These are phyloP conservation scores for Begonia peltatifolia DNA, from an alignment of 306 rosid species.

Conservation along the genomic window DNA sequence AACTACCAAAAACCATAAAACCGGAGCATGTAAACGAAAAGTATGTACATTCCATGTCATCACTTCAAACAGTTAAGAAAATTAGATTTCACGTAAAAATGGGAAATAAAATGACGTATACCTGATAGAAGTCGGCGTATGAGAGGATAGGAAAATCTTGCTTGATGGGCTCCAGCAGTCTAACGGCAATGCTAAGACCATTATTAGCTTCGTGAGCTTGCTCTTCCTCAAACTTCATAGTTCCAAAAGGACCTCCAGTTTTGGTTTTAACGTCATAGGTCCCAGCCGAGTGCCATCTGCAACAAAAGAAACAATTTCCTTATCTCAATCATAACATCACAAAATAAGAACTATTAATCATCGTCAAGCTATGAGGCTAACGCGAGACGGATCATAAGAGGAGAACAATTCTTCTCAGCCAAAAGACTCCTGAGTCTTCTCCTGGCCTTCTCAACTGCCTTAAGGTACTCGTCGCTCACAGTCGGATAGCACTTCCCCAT, in stretches of 20 bases:
- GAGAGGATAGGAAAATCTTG: slow-evolving; percentile 33
- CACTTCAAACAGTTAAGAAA: too few relatives aligned
- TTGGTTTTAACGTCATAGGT: slow-evolving; percentile 32
- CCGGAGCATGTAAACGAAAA: neutral
- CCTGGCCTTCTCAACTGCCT: slow-evolving; percentile 40
- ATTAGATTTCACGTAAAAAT: neutral
- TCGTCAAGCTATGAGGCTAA: slow-evolving; percentile 4
- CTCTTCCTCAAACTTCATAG: slow-evolving; percentile 35
- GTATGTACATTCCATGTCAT: too few relatives aligned
- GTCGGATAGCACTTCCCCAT: slow-evolving; percentile 42
- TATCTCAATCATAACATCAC: too few relatives aligned
- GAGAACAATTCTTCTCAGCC: slow-evolving; percentile 50
- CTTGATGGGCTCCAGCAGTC: slow-evolving; percentile 42
- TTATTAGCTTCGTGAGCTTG: slow-evolving; percentile 45
- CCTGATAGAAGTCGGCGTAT: slow-evolving; percentile 50
- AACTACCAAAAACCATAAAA: slow-evolving; percentile 17
- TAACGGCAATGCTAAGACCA: slow-evolving; percentile 43
- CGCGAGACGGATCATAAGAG: slow-evolving; percentile 52
- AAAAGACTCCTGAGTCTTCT: slow-evolving; percentile 47
- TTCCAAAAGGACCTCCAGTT: slow-evolving; percentile 51
- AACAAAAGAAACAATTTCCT: neutral
- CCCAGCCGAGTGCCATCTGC: slow-evolving; percentile 64
- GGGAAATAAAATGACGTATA: neutral
- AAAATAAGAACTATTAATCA: neutral
- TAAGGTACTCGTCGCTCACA: slow-evolving; percentile 34